A percentile compares a stretch with the other conserved stretches of the same genome.
phyloP scores from a whole-genome alignment of 805 yeast genomes.

The Metschnikowia anglica region DNA sequence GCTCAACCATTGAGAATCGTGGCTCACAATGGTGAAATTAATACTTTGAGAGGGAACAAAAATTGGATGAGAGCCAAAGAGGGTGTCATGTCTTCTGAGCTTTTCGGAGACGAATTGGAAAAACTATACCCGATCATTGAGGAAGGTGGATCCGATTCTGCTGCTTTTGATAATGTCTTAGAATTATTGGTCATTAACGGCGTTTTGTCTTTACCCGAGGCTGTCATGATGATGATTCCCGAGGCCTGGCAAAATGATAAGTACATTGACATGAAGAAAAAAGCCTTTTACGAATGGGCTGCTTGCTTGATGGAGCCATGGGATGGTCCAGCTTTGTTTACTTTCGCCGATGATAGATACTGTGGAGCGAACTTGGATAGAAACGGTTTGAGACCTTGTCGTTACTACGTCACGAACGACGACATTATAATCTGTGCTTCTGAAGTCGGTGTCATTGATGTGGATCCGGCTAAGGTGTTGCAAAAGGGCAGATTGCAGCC shows the following conservation, averaged over 20 bases:
- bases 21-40: constrained; percentile 98
- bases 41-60: constrained; percentile 95
- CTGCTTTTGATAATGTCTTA: constrained; percentile 93
- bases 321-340: constrained; percentile 98
- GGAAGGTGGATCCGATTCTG: constrained; percentile 98
- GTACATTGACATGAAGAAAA: constrained; percentile 84
- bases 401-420: constrained; percentile 92
- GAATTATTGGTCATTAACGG: constrained; percentile 92
- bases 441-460: constrained; percentile 94
- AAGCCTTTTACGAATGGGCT: constrained; percentile 98
- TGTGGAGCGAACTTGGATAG: constrained; percentile 98
- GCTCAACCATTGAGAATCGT: constrained; percentile 98
- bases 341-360: constrained; percentile 95
- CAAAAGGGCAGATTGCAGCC: constrained; percentile 95
- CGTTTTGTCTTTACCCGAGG: constrained; percentile 89
- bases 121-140: constrained; percentile 92
- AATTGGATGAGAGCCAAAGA: constrained; percentile 99
- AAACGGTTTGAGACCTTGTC: constrained; percentile 97
- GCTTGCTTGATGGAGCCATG: constrained; percentile 99
- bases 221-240: constrained; percentile 94
- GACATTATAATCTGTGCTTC: constrained; percentile 97
- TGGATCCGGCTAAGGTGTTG: constrained; percentile 76
- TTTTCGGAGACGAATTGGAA: constrained; percentile 90
- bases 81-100: constrained; percentile 86
- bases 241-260: constrained; percentile 96